Evolutionary conservation across 2,329 filamentous ascomycete genomes (phyloP).

Genomic region (Apiospora koreana): DNA sequence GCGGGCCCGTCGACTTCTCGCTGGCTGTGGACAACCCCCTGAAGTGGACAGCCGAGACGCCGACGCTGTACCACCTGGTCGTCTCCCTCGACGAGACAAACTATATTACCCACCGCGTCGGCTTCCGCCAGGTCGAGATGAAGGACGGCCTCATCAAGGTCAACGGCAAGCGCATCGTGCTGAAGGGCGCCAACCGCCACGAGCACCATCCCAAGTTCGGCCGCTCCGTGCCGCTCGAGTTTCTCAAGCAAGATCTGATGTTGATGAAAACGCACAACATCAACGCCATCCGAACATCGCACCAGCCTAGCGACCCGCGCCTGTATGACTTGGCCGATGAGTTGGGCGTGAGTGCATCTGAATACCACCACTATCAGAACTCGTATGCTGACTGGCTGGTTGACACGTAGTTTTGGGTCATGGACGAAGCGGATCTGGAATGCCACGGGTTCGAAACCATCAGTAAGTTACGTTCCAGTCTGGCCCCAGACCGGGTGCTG

Average conservation of each 20-base stretch:
- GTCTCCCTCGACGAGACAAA: constrained; percentile 27
- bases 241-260: constrained; percentile 55
- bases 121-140: constrained; percentile 61
- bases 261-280: constrained; percentile 65
- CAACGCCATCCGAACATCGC: constrained; percentile 62
- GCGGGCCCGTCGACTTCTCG: constrained; percentile 35
- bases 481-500: too few relatives aligned
- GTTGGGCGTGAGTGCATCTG: constrained; percentile 38
- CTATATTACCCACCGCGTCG: constrained; percentile 50
- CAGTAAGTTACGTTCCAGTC: constrained; percentile 19
- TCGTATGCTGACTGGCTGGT: constrained; percentile 15
- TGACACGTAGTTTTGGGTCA: constrained; percentile 51
- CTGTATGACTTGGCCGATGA: constrained; percentile 57
- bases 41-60: constrained; percentile 65
- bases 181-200: constrained; percentile 63
- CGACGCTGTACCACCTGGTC: constrained; percentile 51
- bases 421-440: constrained; percentile 48
- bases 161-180: constrained; percentile 57
- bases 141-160: constrained; percentile 57
- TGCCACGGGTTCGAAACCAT: constrained; percentile 38
- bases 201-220: constrained; percentile 61
- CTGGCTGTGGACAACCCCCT: constrained; percentile 43
- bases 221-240: constrained; percentile 55
- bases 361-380: too few relatives aligned
- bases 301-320: constrained; percentile 57